These are phyloP conservation scores for Populus nigra DNA, from an alignment of 345 rosid species.

Conservation along the genomic window DNA sequence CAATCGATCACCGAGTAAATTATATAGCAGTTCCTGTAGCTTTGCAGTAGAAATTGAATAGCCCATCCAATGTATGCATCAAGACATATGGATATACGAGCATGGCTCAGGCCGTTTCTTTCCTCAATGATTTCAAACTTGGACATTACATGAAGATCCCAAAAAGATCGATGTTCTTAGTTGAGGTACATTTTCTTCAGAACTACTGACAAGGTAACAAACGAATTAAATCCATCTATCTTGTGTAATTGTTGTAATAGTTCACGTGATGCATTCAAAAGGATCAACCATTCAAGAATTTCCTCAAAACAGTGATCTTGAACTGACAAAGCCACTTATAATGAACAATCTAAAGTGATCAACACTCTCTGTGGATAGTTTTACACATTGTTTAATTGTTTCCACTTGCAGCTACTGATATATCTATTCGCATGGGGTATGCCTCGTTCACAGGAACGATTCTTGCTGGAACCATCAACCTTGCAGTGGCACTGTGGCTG, in stretches of 20 bases:
- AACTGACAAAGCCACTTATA: not conserved
- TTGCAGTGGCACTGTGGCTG: slow-evolving; percentile 83
- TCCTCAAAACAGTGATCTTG: not conserved
- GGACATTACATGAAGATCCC: slow-evolving; percentile 99
- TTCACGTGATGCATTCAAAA: not conserved
- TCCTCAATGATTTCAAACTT: slow-evolving; percentile 84
- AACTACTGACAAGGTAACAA: not conserved
- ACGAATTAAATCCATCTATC: not conserved
- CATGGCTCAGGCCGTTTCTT: slow-evolving; percentile 53
- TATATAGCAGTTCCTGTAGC: too few relatives aligned
- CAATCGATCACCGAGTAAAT: too few relatives aligned
- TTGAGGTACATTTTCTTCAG: slow-evolving; percentile 50
- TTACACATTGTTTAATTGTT: not conserved
- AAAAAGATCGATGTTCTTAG: slow-evolving; percentile 95
- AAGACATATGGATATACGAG: too few relatives aligned
- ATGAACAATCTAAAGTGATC: not conserved
- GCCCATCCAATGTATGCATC: too few relatives aligned
- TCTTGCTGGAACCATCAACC: slow-evolving; percentile 78
- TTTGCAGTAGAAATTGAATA: too few relatives aligned
- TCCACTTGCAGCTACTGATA: slow-evolving; percentile 3
- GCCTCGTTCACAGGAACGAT: slow-evolving; percentile 74
- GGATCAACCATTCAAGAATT: not conserved
- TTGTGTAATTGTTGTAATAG: not conserved
- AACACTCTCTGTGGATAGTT: not conserved
- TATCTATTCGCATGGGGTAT: not conserved